Base-by-base conservation (phyloP, 2,329 filamentous ascomycete species). In the Onygena corvina region DNA sequence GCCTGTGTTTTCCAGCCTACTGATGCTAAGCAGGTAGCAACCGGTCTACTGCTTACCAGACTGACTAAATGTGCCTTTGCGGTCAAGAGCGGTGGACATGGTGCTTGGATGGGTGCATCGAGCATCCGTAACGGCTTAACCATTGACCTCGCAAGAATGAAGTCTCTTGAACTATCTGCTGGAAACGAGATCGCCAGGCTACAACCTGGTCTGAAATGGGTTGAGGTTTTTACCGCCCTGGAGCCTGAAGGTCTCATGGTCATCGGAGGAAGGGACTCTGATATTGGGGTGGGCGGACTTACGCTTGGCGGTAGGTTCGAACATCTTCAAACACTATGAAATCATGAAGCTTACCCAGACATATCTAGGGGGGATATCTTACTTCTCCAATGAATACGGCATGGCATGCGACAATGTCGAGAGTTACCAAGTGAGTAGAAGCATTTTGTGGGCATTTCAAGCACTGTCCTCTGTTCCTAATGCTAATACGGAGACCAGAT, bases 41-140 rank as follows among this genome's bases (percentile, higher is more conserved):
- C 57, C 18, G 53, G 56, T 4, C 50, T 68, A 2, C 52, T 65
- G 14, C 46, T 66, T 12, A 56, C 59, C 3, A 59, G 58, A 2
- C 46, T 61, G 1, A 62, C 60, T 2, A 50, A 53, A 3, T 68
- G 66, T 49, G 61, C 75, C 4, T 76, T 81, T 44, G 78, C 76
- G 21, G 68, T 79, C 61, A 70, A 74, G 58, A 68, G 70, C 6
- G 75, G 74, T 4, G 70, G 70, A 0, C 71, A 73, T 56, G 67
- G 68, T 50, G 68, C 68, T 1, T 73, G 71, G 52, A 67, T 68
- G 50, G 67, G 68, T 30, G 73, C 70, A 51, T 66, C 68, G 3
- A 71, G 67, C 54, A 67, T 71, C 35, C 60, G 69, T 9, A 68
- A 56, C 35, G 66, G 65, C 7, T 57, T 69, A 31, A 63, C 59